Percentiles rank a stretch among this genome's conserved stretches.
These are phyloP conservation scores for Plenodomus tracheiphilus DNA, from an alignment of 2,329 filamentous ascomycete genomes.

Conservation along the genomic window DNA sequence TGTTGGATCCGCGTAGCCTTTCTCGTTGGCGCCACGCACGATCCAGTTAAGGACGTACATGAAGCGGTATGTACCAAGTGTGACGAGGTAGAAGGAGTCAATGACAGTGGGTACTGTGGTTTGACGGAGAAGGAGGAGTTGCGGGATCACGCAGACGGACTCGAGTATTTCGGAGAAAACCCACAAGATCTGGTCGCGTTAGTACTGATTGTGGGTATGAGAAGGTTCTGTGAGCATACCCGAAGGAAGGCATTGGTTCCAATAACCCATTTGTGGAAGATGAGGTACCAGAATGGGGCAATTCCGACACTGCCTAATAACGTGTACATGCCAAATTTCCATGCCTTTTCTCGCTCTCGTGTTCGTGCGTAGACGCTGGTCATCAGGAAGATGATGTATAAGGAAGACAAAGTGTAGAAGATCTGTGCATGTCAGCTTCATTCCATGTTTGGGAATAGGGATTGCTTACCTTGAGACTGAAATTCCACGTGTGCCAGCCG, in stretches of 20 bases:
- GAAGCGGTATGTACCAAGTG: constrained; percentile 82
- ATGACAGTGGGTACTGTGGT: constrained; percentile 96
- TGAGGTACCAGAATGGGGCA: constrained; percentile 72
- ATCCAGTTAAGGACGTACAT: constrained; percentile 96
- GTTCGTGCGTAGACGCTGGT: constrained; percentile 82
- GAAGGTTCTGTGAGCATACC: constrained; percentile 31
- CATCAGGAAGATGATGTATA: constrained; percentile 89
- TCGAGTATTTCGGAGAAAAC: constrained; percentile 90
- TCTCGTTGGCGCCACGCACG: constrained; percentile 62
- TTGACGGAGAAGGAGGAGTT: constrained; percentile 87
- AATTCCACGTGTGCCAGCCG: constrained; percentile 57
- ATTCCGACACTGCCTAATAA: constrained; percentile 66
- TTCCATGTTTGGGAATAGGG: background rate
- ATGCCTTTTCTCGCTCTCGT: constrained; percentile 88
- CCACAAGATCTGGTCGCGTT: constrained; percentile 69
- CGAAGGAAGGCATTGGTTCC: constrained; percentile 40
- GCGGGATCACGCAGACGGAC: constrained; percentile 85
- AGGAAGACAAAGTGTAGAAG: constrained; percentile 80
- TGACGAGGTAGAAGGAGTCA: constrained; percentile 91
- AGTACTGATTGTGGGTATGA: background rate
- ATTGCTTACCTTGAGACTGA: constrained; percentile 67
- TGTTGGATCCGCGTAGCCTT: constrained; percentile 66
- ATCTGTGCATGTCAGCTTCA: constrained; percentile 47
- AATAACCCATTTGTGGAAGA: constrained; percentile 61
- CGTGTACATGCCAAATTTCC: constrained; percentile 80